Base-by-base conservation (phyloP, 345 rosid species). In the Trapa bicornis region DNA sequence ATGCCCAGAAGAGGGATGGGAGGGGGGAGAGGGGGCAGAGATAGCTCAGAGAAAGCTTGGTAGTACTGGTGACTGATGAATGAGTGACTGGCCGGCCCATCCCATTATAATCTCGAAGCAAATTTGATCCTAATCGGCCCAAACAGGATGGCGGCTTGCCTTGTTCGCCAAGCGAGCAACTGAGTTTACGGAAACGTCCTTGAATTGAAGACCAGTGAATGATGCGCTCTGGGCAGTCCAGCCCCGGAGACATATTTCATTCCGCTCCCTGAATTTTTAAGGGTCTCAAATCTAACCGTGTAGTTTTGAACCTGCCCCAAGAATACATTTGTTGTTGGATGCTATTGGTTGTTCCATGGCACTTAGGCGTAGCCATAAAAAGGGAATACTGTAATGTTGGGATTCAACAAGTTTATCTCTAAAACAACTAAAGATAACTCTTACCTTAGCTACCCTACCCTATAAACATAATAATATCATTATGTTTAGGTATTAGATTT, bases 161-260 rank as follows among this genome's bases (percentile, higher is more conserved):
- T 67, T 67, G 64, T 41, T 1, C 38, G 3, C 38, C 70, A 67
- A 67, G 70, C 41, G 29, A 22, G 29, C 29, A 22, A 22, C 29
- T 22, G 29, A 22, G 29, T 22, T 22, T 22, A 22, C 29, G 29
- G 36, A 58, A 58, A 29, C 6, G 4, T 2, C 48, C 48, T 22
- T 22, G 29, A 22, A 22, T 22, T 13, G 48, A 45, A 11, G 29
- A 22, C 29, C 48, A 7, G 48, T 45, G 16, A 57, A 57, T 60
- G 64, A 32, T 37, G 29, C 29, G 29, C 68, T 0, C 35, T 61
- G 0, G 14, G 3, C 68, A 22, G 29, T 22, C 11, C n/a, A 37
- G n/a, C 43, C 11, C 56, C 56, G 29, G 56, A 50, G 56, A 4
- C 22, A 2, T 14, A 52, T 8, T 66, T 48, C 61, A 17, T 35